Percentiles rank a stretch among this genome's conserved stretches.
Conservation (phyloP, 768 basidiomycete genomes). For the Hebeloma cylindrosporum region DNA sequence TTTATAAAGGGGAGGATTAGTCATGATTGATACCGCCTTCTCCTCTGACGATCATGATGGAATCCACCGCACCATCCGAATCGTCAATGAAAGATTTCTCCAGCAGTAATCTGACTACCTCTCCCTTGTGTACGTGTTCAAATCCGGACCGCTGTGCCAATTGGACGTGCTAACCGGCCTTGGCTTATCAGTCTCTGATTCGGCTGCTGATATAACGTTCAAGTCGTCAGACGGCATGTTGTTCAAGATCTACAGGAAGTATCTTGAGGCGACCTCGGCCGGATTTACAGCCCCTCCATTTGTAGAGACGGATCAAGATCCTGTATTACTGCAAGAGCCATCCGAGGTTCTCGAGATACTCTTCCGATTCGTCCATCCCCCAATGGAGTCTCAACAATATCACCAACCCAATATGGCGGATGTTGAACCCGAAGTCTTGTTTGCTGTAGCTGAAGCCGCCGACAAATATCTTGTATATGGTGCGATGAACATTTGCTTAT, state of each 20-base stretch:
- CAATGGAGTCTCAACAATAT: background rate
- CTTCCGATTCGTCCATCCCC: slow-evolving; percentile 15
- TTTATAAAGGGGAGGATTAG: no score
- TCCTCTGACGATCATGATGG: no score
- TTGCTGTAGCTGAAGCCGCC: slow-evolving; percentile 23
- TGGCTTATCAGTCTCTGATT: slow-evolving; percentile 8
- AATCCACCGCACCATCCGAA: no score
- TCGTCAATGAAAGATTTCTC: no score
- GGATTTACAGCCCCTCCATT: slow-evolving; percentile 2
- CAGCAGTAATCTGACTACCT: no score
- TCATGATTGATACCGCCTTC: no score
- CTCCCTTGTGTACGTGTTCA: background rate
- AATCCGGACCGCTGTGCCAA: background rate
- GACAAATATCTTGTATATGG: slow-evolving; percentile 26
- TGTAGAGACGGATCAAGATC: background rate
- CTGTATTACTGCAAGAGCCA: slow-evolving; percentile 6
- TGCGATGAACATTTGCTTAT: slow-evolving; percentile 22
- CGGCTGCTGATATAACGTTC: slow-evolving; percentile 11
- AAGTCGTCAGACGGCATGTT: slow-evolving; percentile 12
- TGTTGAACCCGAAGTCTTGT: slow-evolving; percentile 7
- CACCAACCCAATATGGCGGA: slow-evolving; percentile 4
- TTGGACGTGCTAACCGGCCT: background rate
- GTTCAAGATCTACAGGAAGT: slow-evolving; percentile 7
- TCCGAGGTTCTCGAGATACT: slow-evolving; percentile 11
- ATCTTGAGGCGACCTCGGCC: slow-evolving; percentile 7